Conservation (phyloP, 1,139 yeast species). For the Taiozyma sp. region DNA sequence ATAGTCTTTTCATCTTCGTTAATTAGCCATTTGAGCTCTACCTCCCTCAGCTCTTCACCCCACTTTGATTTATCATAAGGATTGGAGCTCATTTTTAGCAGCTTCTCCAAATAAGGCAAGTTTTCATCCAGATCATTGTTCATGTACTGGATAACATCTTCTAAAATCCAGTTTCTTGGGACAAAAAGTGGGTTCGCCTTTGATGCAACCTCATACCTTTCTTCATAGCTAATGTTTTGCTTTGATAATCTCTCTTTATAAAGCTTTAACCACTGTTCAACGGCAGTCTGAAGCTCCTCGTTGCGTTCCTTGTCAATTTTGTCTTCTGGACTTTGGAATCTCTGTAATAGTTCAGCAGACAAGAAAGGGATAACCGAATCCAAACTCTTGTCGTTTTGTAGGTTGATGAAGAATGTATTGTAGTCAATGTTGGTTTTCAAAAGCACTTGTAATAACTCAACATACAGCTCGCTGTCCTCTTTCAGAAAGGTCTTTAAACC, state of each 20-base stretch:
- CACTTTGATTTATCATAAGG: conserved; percentile 58
- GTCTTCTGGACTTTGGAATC: conserved; percentile 22
- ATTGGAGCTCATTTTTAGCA: conserved; percentile 56
- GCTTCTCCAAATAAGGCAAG: conserved; percentile 41
- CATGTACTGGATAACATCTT: conserved; percentile 62
- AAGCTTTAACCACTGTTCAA: conserved; percentile 33
- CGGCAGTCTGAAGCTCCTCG: conserved; percentile 25
- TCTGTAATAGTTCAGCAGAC: conserved; percentile 23
- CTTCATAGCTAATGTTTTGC: conserved; percentile 32
- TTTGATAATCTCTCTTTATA: conserved; percentile 37
- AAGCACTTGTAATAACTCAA: conserved; percentile 51
- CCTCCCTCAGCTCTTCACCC: conserved; percentile 58
- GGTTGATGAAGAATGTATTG: conserved; percentile 66
- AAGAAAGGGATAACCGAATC: conserved; percentile 34
- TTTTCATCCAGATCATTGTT: conserved; percentile 27
- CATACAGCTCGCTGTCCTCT: conserved; percentile 35
- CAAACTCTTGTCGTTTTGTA: conserved; percentile 42
- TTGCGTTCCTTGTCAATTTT: conserved; percentile 25
- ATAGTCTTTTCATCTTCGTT: conserved; percentile 44
- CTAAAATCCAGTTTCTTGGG: conserved; percentile 84
- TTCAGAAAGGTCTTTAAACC: conserved; percentile 49
- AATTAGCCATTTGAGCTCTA: conserved; percentile 52
- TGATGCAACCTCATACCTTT: conserved; percentile 38
- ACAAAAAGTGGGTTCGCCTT: conserved; percentile 70
- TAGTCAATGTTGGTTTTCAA: conserved; percentile 66